A percentile compares a stretch with the other conserved stretches of the same genome.
Conservation (phyloP, 345 rosid species). For the Combretum micranthum region DNA sequence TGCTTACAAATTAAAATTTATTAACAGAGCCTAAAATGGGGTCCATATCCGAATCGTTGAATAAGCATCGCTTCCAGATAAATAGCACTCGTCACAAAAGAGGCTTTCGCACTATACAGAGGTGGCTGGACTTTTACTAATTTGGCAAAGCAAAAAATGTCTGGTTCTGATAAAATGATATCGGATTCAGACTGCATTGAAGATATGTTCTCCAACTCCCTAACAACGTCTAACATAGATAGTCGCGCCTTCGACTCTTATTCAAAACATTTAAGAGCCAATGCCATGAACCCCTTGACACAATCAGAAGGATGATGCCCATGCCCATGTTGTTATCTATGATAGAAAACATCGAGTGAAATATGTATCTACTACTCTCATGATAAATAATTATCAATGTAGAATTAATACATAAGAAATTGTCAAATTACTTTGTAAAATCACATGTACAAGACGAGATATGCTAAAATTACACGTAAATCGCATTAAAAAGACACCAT, state of each 20-base stretch:
- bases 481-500: no score
- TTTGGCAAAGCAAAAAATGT: constrained; percentile 7
- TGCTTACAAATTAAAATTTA: no score
- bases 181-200: constrained; percentile 49
- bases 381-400: no score
- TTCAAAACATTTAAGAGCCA: constrained; percentile 69
- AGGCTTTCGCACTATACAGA: constrained; percentile 33
- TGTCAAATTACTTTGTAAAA: no score
- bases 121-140: constrained; percentile 32
- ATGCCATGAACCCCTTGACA: constrained; percentile 55
- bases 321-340: constrained; percentile 79
- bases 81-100: constrained; percentile 36
- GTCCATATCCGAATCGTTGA: constrained; percentile 32
- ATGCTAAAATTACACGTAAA: no score
- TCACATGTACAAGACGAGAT: no score
- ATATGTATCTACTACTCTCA: no score
- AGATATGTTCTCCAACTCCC: constrained; percentile 77
- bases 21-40: no score
- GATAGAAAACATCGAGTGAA: constrained; percentile 52
- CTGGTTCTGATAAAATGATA: constrained; percentile 17
- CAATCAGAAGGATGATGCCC: constrained; percentile 71
- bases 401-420: no score
- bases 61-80: constrained; percentile 62
- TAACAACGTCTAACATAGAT: constrained; percentile 81
- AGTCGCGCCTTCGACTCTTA: constrained; percentile 68